Evolutionary conservation across 108 stramenopile species (phyloP), one percentile per base, ranked within the genome.

Genomic region (Mayamaea pseudoterrestris): DNA sequence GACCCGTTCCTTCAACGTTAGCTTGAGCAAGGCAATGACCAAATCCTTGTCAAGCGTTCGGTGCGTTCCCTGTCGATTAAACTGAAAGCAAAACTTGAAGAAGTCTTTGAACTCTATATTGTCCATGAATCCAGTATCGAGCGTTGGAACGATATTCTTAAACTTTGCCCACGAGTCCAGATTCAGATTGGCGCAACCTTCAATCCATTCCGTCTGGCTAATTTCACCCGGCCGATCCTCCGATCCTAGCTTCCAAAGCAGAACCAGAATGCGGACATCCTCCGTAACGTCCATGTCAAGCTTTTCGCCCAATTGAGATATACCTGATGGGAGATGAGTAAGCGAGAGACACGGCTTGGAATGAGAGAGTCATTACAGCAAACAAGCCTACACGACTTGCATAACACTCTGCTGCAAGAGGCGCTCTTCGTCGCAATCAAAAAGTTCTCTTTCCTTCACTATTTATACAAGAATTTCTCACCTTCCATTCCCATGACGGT

Each of bases 11-110:
- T 47, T 65, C 31, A 91, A 53, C n/a, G 70, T 63, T 78, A 91
- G 69, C 26, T 64, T 44, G 45, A 83, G 34, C 29, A 91, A 68
- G 22, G 78, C 83, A 3, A 81, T 57, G 22, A 87, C 87, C 61
- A 94, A 51, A 25, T 90, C 90, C 55, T 84, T 91, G 39, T 94
- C 93, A 27, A 94, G 57, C 6, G 93, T 91, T 53, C 74, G 74
- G 63, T 94, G 89, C 11, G 93, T 94, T 7, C 93, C 86, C 29
- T 89, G 68, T 32, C 87, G 73, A 44, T 83, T 87, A 70, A 93
- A 93, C 52, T 82, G 78, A 57, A 93, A 93, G 53, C 80, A 81
- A 52, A 89, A 89, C 73, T 87, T 89, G 69, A 76, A 89, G 74
- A 89, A 89, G n/a, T 84, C 82, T 60, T 69, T 81, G 45, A 94